These are phyloP conservation scores for Dentipellis sp. DNA, from an alignment of 768 basidiomycete species.

Conservation along the genomic window DNA sequence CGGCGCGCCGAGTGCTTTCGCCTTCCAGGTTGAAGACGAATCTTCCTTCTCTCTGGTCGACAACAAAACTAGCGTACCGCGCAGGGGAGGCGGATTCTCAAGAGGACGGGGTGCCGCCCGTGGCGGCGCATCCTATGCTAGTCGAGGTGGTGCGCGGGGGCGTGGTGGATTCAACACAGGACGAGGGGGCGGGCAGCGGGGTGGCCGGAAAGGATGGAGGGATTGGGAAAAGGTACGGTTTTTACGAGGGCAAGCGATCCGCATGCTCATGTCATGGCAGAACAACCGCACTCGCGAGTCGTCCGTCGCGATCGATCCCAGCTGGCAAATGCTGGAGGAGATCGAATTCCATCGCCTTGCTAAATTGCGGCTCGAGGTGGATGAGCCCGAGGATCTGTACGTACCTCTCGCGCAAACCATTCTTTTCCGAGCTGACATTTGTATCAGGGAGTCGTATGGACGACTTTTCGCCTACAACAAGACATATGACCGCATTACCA, in stretches of 20 bases:
- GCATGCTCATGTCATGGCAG: slow-evolving; percentile 25
- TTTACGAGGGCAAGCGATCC: neutral
- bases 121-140: slow-evolving; percentile 31
- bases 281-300: slow-evolving; percentile 83
- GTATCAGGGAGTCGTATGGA: slow-evolving; percentile 70
- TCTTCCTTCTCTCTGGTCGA: slow-evolving; percentile 95
- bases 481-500: slow-evolving; percentile 89
- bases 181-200: slow-evolving; percentile 40
- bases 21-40: slow-evolving; percentile 97
- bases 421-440: slow-evolving; percentile 1
- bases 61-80: slow-evolving; percentile 63
- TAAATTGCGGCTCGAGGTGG: slow-evolving; percentile 90
- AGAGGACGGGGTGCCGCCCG: slow-evolving; percentile 38
- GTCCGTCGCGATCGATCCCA: slow-evolving; percentile 84
- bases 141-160: slow-evolving; percentile 33
- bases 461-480: slow-evolving; percentile 91
- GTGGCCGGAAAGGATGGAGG: slow-evolving; percentile 74
- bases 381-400: slow-evolving; percentile 85
- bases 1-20: slow-evolving; percentile 83
- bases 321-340: slow-evolving; percentile 96
- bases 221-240: slow-evolving; percentile 84
- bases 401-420: slow-evolving; percentile 18
- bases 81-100: slow-evolving; percentile 58
- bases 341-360: slow-evolving; percentile 89
- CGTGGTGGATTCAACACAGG: slow-evolving; percentile 30